Evolutionary conservation across 441 rosid species (phyloP).

Genomic region (Omphalea diandra): DNA sequence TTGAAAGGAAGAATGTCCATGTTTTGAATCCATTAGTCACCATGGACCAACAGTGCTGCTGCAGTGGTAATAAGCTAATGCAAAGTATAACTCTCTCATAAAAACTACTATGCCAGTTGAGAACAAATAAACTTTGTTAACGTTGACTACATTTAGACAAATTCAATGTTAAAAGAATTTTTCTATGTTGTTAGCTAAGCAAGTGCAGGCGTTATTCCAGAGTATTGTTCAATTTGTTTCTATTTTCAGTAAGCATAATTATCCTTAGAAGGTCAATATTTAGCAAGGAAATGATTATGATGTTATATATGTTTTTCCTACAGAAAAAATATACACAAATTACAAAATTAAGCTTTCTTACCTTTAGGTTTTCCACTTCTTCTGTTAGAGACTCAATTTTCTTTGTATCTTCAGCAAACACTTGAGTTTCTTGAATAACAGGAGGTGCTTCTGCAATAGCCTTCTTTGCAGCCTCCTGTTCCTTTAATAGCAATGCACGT

Average conservation of each 20-base stretch:
- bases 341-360: constrained; percentile 25
- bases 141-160: neutral
- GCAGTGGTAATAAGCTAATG: neutral
- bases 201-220: neutral
- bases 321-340: constrained; percentile 4
- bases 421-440: constrained; percentile 80
- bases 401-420: constrained; percentile 86
- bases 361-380: constrained; percentile 85
- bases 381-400: constrained; percentile 69
- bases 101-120: neutral
- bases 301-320: neutral
- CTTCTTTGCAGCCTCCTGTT: constrained; percentile 71
- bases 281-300: neutral
- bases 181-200: neutral
- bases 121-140: neutral
- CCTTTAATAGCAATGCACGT: constrained; percentile 61
- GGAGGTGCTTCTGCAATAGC: constrained; percentile 94
- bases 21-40: neutral
- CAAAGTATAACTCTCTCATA: neutral
- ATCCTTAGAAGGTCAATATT: no score
- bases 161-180: neutral
- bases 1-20: neutral
- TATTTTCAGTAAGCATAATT: neutral
- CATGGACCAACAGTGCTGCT: no score
- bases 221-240: neutral